A percentile compares a stretch with the other conserved stretches of the same genome.
These are phyloP conservation scores for Tetrapyrgos nigripes DNA, from an alignment of 1,284 basidiomycete species.

Conservation along the genomic window DNA sequence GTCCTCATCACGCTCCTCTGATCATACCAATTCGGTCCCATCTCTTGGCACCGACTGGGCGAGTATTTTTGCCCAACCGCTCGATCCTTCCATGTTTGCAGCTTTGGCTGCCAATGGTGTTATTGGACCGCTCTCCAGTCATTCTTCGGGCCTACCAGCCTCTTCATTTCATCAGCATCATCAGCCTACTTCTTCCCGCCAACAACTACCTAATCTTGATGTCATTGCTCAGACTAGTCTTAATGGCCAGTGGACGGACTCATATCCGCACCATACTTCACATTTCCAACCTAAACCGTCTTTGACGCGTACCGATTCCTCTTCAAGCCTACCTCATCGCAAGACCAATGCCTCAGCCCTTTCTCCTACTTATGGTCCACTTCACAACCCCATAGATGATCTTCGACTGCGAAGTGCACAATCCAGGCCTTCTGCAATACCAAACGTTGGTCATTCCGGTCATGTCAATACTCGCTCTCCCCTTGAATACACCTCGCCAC, in stretches of 20 bases:
- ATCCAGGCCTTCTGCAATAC: conserved; percentile 8
- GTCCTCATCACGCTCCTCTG: conserved; percentile 11
- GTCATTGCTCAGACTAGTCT: conserved; percentile 17
- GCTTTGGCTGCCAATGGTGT: conserved; percentile 65
- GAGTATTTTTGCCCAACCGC: conserved; percentile 59
- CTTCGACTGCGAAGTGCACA: conserved; percentile 7
- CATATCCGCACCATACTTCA: conserved; percentile 22
- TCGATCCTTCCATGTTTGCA: conserved; percentile 63
- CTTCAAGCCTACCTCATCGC: conserved; percentile 24
- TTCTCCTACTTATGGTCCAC: neutral
- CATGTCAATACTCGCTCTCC: conserved; percentile 20
- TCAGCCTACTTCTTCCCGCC: conserved; percentile 13
- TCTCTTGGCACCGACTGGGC: conserved; percentile 53
- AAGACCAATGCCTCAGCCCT: conserved; percentile 2
- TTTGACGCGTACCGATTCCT: conserved; percentile 33
- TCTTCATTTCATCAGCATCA: conserved; percentile 27
- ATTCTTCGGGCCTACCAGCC: conserved; percentile 19
- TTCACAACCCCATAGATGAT: conserved; percentile 16
- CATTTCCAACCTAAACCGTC: conserved; percentile 22
- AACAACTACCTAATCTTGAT: conserved; percentile 18
- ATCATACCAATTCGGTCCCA: conserved; percentile 16
- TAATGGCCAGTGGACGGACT: conserved; percentile 32
- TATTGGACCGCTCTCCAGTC: conserved; percentile 38
- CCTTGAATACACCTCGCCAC: conserved; percentile 24
- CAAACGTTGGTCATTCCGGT: neutral